Conservation (phyloP, 306 rosid species). For the Hylodesmum podocarpum region DNA sequence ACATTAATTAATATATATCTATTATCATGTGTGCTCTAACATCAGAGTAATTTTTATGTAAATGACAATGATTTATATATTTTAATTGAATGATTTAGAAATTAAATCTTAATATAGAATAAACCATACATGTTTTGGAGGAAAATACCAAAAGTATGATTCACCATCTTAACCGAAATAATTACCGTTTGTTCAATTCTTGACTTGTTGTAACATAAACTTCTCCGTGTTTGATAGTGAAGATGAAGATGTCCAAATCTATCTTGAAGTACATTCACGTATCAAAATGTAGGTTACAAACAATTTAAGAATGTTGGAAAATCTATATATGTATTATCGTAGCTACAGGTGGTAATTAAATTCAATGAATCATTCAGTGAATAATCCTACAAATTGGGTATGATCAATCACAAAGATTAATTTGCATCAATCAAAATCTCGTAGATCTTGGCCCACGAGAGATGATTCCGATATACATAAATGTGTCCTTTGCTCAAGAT, state of each 20-base stretch:
- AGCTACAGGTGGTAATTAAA: slow-evolving; percentile 9
- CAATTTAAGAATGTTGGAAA: not conserved
- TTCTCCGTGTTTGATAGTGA: not conserved
- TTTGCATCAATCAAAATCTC: slow-evolving; percentile 21
- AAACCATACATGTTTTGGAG: too few species aligned
- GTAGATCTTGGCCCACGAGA: slow-evolving; percentile 1
- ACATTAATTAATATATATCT: too few species aligned
- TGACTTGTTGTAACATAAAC: not conserved
- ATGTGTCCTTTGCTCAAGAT: slow-evolving; percentile 16
- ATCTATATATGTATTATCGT: not conserved
- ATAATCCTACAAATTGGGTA: not conserved
- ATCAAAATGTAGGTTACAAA: not conserved
- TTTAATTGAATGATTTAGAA: too few species aligned
- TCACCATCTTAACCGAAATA: not conserved
- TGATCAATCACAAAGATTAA: slow-evolving; percentile 5
- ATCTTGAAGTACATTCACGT: not conserved
- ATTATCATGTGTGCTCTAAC: too few species aligned
- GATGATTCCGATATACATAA: not conserved
- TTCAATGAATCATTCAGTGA: slow-evolving; percentile 14
- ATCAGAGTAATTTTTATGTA: too few species aligned
- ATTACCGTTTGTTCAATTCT: not conserved
- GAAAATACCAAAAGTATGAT: too few species aligned
- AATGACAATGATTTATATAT: too few species aligned
- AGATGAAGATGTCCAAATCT: not conserved
- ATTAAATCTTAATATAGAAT: too few species aligned